Percentiles rank a stretch among this genome's conserved stretches.
phyloP scores from a whole-genome alignment of 441 rosid species.

The Bocquillonia castaneifolia region DNA sequence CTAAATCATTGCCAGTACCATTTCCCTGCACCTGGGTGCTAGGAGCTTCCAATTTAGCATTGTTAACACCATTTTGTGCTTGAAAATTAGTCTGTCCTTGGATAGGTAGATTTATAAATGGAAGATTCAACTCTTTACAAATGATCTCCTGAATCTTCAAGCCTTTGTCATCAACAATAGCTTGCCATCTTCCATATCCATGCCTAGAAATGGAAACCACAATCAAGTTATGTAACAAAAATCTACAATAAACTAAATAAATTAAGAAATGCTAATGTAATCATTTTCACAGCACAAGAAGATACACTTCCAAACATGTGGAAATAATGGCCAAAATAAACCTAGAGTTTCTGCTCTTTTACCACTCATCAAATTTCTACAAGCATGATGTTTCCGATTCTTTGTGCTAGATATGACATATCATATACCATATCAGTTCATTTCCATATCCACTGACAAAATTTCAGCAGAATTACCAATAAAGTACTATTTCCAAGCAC shows the following conservation, averaged over 20 bases:
- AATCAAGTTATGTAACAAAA: slow-evolving; percentile 13
- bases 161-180: slow-evolving; percentile 92
- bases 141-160: slow-evolving; percentile 78
- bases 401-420: background rate
- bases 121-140: slow-evolving; percentile 84
- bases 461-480: background rate
- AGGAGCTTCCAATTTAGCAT: slow-evolving; percentile 41
- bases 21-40: slow-evolving; percentile 48
- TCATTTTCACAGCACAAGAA: background rate
- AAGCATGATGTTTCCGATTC: background rate
- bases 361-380: background rate
- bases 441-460: background rate
- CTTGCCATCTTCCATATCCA: slow-evolving; percentile 99
- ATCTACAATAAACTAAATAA: background rate
- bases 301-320: background rate
- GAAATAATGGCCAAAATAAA: too few species aligned
- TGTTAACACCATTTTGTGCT: slow-evolving; percentile 56
- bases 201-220: slow-evolving; percentile 51
- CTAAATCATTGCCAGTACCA: slow-evolving; percentile 40
- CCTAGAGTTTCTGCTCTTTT: background rate
- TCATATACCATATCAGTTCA: background rate
- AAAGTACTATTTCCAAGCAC: background rate
- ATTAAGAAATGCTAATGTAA: background rate
- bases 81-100: slow-evolving; percentile 61
- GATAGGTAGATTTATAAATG: slow-evolving; percentile 57